Evolutionary conservation across 2,329 filamentous ascomycete species (phyloP), one percentile per base, ranked within the genome.

Genomic region (Cladorrhinum sp.): DNA sequence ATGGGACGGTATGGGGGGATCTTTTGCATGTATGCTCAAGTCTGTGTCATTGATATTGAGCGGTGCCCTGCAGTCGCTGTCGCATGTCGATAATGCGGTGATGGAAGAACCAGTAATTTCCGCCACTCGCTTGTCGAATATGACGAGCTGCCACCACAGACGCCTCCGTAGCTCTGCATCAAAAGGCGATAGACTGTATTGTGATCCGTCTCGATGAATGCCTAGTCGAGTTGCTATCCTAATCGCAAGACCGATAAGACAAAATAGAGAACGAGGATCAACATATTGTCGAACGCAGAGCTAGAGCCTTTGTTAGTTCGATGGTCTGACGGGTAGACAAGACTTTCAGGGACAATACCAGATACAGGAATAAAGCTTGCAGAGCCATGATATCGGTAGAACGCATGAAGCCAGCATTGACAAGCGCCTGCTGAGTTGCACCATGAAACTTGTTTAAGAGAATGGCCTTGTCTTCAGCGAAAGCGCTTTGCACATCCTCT

Each of bases 131-230:
- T 82, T 79, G 71, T 92, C 89, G 65, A 90, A 88, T 24, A 85
- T 78, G 13, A 88, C 79, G 16, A 92, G 77, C 29, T 85, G 84
- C 88, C 88, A 92, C 88, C 88, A 91, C 1, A 92, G 75, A 38
- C 89, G 80, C 54, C 88, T 82, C n/a, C 88, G 82, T 73, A 89
- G 82, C 73, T 91, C 88, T 2, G 84, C 81, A 67, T 91, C 87
- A 57, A 86, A 89, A 29, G 77, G 81, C 2, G 73, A 76, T 2
- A 85, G 66, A 63, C 71, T 66, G 55, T 81, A 81, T 58, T 83
- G 78, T 1, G 75, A 76, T 1, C 82, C 79, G 68, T 91, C 88
- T 41, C 79, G 81, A 64, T 91, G 85, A n/a, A 91, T 77, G 3
- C 87, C 87, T 74, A 91, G 82, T 3, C 86, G 81, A 67, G 88